Evolutionary conservation across 352 stramenopile genomes (phyloP), one percentile per base, ranked within the genome.

Genomic region (Halophytophthora batemanensis): DNA sequence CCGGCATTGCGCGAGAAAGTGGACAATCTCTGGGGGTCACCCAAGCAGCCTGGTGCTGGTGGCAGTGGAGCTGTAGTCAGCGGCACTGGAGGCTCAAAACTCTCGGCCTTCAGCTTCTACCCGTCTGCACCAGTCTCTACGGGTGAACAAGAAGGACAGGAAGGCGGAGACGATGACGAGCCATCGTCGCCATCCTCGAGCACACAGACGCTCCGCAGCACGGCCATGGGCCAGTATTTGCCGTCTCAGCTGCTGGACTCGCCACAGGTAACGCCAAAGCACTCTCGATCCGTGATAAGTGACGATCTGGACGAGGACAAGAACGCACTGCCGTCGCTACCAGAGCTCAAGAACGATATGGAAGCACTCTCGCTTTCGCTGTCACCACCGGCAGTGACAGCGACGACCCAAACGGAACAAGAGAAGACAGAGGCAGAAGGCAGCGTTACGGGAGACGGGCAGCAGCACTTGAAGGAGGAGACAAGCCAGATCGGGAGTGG

Each of bases 191-290:
- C 73, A 17, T 78, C 73, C 4, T 82, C 76, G 18, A 76, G 66
- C 15, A 69, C 80, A 18, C 77, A 86, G 15, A 74, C 76, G 22
- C 57, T 90, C 25, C 78, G 81, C 19, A 86, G 65, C 52, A 88
- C 73, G 33, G 57, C 89, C 2, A 90, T 94, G 64, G 83, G 68
- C 29, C 80, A 93, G 51, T 93, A 88, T 33, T 52, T 94, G 51
- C 83, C 83, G 22, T 86, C 83, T 10, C 70, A 76, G 38, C 58
- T 94, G 28, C 59, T 94, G 37, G 83, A 94, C 53, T 94, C 83
- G 37, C 83, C 83, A 14, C 82, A 91, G 67, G 56, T 87, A 29
- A 90, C 75, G n/a, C 79, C 82, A 33, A 86, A 72, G 35, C 71
- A 64, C 33, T 66, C 48, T 14, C 64, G 53, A 56, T 49, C 64